Evolutionary conservation across 768 basidiomycete species (phyloP).

Genomic region (Trametes elegans): DNA sequence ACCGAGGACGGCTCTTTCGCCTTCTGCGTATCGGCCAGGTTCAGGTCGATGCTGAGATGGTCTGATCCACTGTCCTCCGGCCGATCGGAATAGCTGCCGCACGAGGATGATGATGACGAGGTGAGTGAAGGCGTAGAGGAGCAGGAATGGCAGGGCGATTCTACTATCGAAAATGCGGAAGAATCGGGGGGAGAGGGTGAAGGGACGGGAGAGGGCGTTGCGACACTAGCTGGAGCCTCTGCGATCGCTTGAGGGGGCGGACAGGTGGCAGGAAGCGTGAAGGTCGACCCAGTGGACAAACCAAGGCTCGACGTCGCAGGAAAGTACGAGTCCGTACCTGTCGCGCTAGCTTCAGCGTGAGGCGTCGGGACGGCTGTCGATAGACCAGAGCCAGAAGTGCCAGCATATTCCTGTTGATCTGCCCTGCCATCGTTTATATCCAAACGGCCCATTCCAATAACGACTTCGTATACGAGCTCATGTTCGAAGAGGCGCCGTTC

Average conservation of each 20-base stretch:
- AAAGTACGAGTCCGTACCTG: conserved; percentile 16
- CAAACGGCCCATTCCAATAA: conserved; percentile 85
- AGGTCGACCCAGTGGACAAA: neutral
- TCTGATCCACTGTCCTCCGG: neutral
- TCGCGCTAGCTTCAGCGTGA: neutral
- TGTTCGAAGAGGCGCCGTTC: conserved; percentile 70
- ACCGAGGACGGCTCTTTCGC: neutral
- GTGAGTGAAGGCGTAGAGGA: conserved; percentile 23
- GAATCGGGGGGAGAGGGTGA: conserved; percentile 12
- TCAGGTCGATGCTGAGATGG: conserved; percentile 2
- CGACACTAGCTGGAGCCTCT: neutral
- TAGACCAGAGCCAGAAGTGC: conserved; percentile 5
- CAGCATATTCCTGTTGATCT: conserved; percentile 5
- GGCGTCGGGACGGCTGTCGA: conserved; percentile 22
- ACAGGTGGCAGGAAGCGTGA: neutral
- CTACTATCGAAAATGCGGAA: conserved; percentile 8
- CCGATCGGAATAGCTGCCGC: conserved; percentile 7
- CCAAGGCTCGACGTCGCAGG: conserved; percentile 2
- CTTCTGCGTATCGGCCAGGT: neutral
- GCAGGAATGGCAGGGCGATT: conserved; percentile 11
- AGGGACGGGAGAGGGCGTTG: conserved; percentile 1
- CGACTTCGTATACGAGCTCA: conserved; percentile 82
- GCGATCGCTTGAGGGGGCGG: neutral
- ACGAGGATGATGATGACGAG: conserved; percentile 18
- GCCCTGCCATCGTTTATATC: conserved; percentile 31